Evolutionary conservation across 2,329 filamentous ascomycete species (phyloP).

Genomic region (Cryphonectria naterciae): DNA sequence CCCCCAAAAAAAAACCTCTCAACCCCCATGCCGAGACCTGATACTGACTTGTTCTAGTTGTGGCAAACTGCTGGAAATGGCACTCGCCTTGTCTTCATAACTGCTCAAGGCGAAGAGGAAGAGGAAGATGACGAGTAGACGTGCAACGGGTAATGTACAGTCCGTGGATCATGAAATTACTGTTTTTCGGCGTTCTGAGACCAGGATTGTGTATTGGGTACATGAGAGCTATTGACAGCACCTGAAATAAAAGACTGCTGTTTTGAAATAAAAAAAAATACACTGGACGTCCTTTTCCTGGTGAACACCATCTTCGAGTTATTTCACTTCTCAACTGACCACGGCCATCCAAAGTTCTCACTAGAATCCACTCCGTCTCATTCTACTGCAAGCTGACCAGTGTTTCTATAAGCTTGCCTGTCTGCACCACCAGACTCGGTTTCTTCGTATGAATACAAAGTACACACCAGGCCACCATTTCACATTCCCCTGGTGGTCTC

Average conservation of each 20-base stretch:
- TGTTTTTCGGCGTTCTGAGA: slow-evolving; percentile 37
- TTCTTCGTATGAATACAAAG: neutral
- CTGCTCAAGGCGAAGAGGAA: slow-evolving; percentile 55
- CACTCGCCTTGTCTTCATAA: slow-evolving; percentile 72
- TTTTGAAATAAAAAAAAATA: neutral
- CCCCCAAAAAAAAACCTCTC: too few species aligned
- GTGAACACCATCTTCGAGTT: neutral
- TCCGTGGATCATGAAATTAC: neutral
- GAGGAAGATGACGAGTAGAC: slow-evolving; percentile 51
- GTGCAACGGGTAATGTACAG: neutral
- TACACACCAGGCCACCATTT: neutral
- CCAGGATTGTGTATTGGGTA: slow-evolving; percentile 8
- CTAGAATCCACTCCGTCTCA: neutral
- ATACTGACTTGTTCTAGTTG: slow-evolving; percentile 59
- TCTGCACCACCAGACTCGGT: neutral
- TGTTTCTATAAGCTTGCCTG: neutral
- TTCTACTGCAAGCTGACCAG: neutral
- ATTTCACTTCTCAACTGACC: neutral
- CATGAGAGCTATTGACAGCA: slow-evolving; percentile 17
- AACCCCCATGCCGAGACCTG: neutral
- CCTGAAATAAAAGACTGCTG: neutral
- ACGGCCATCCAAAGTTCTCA: neutral
- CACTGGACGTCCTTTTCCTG: neutral
- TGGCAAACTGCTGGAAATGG: slow-evolving; percentile 79
- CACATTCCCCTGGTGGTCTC: neutral